Evolutionary conservation across 2,329 filamentous ascomycete species (phyloP), one percentile per base, ranked within the genome.

Genomic region (Trichoderma semiorbis): DNA sequence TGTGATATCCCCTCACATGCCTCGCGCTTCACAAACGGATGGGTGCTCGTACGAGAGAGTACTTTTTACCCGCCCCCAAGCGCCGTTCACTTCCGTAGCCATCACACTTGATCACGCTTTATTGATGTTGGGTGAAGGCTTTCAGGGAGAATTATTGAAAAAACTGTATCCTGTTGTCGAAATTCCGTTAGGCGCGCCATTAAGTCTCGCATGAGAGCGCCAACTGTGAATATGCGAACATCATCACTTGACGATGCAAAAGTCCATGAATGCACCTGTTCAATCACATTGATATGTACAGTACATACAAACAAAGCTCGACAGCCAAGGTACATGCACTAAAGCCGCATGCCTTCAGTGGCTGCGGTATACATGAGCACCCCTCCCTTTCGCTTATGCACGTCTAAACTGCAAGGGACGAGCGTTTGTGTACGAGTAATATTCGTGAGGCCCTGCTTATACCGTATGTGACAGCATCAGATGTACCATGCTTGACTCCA

Each of bases 61-160:
- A 47, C n/a, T 21, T 47, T 60, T 60, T 60, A 62, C 57, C 47
- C 57, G 66, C 66, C 66, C 55, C 55, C 66, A 69, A 61, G 66
- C 66, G 36, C 55, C 36, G 18, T 32, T 21, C 12, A 32, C 18
- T 16, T 32, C 28, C 30, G n/a, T 47, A 53, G 28, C 61, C 43
- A 39, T 69, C 66, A 69, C 66, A 61, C 10, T 36, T 28, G 26
- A 36, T 36, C 66, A 69, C 28, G 57, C 65, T 69, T 24, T 28
- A 18, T 28, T 21, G 30, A 61, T 50, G 36, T 47, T 60, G 5
- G 53, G 26, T 61, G 28, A 69, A 30, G 36, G 16, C 50, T 12
- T 18, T n/a, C 8, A 11, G 3, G 18, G 30, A 14, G 24, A 24
- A 34, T 18, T 26, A 7, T 26, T 24, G 34, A 39, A 28, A 21